phyloP scores from a whole-genome alignment of 164 flowering plant genomes.

The Dillenia turbinata region DNA sequence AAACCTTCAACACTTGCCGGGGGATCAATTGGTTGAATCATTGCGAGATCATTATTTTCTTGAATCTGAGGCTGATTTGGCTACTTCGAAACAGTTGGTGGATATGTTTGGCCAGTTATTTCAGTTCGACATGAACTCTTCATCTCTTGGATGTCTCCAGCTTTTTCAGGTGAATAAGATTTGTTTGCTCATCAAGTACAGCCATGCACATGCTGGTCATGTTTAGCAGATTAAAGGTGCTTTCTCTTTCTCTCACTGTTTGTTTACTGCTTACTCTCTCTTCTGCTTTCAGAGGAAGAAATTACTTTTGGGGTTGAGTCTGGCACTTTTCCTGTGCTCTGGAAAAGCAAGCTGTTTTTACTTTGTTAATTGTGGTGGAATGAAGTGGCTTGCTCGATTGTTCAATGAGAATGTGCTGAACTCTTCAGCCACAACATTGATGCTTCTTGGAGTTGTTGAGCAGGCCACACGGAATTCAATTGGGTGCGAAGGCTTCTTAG shows the following conservation, averaged over 20 bases:
- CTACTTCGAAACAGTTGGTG: conserved; percentile 49
- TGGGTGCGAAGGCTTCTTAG: conserved; percentile 94
- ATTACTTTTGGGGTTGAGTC: conserved; percentile 50
- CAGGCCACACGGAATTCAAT: conserved; percentile 80
- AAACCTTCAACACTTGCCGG: conserved; percentile 31
- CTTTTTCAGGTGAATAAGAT: conserved; percentile 51
- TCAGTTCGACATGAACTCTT: conserved; percentile 20
- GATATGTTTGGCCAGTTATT: conserved; percentile 43
- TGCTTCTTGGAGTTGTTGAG: conserved; percentile 81
- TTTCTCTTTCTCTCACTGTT: conserved; percentile 3
- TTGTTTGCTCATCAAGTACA: neutral
- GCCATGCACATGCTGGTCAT: no score
- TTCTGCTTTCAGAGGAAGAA: conserved; percentile 49
- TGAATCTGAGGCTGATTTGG: conserved; percentile 47
- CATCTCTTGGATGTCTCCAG: conserved; percentile 24
- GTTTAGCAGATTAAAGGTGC: neutral
- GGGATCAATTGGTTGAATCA: conserved; percentile 23
- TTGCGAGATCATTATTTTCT: conserved; percentile 28
- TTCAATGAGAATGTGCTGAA: conserved; percentile 31
- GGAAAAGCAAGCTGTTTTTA: conserved; percentile 79
- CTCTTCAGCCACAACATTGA: conserved; percentile 48
- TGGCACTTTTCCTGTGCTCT: conserved; percentile 69
- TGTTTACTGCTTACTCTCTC: neutral
- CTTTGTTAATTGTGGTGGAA: conserved; percentile 81
- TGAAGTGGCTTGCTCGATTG: conserved; percentile 60